These are phyloP conservation scores for Arthrobotrys megalospora DNA, from an alignment of 2,329 filamentous ascomycete genomes.

Conservation along the genomic window DNA sequence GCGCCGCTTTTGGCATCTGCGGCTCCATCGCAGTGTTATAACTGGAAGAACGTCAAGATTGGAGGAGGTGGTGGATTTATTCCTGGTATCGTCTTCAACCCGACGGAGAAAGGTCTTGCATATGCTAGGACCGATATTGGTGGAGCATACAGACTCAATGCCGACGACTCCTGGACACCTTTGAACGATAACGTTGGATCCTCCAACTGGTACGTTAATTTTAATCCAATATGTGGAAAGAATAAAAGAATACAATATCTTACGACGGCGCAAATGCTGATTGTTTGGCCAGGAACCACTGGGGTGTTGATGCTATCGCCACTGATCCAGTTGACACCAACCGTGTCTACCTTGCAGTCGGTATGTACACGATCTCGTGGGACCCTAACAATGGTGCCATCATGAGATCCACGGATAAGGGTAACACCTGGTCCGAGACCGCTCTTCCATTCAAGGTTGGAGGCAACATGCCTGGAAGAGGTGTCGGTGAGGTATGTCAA, in stretches of 20 bases:
- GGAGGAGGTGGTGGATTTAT: slow-evolving; percentile 75
- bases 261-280: neutral
- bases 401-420: slow-evolving; percentile 72
- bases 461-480: slow-evolving; percentile 76
- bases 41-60: slow-evolving; percentile 71
- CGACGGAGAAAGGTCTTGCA: slow-evolving; percentile 69
- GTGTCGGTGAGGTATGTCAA: slow-evolving; percentile 70
- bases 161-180: slow-evolving; percentile 73
- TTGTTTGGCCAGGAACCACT: slow-evolving; percentile 69
- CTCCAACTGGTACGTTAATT: slow-evolving; percentile 68
- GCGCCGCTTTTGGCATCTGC: slow-evolving; percentile 53
- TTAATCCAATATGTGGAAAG: neutral
- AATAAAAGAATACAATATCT: neutral
- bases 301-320: slow-evolving; percentile 74
- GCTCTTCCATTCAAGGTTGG: slow-evolving; percentile 74
- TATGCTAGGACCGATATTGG: slow-evolving; percentile 75
- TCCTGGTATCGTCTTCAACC: slow-evolving; percentile 73
- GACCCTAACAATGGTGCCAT: slow-evolving; percentile 74
- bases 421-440: slow-evolving; percentile 71
- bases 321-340: slow-evolving; percentile 72
- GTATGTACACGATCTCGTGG: slow-evolving; percentile 75
- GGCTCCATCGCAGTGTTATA: slow-evolving; percentile 64
- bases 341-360: slow-evolving; percentile 72
- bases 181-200: slow-evolving; percentile 71
- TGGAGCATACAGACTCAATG: slow-evolving; percentile 73